Evolutionary conservation across 2,329 filamentous ascomycete species (phyloP), one percentile per base, ranked within the genome.

Genomic region (Penicillium brasilianum): DNA sequence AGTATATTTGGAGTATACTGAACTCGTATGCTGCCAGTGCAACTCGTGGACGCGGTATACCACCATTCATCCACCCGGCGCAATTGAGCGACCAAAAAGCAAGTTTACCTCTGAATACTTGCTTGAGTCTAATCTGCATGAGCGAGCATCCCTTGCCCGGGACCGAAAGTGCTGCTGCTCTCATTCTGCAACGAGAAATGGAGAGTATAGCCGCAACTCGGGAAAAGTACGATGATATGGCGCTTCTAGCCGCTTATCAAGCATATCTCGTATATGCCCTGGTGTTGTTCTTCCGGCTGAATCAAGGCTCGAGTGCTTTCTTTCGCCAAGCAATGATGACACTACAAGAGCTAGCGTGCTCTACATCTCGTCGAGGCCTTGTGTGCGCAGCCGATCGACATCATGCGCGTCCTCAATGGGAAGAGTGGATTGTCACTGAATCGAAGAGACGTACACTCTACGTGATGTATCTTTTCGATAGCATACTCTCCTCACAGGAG

Each of bases 381-480:
- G 66, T 81, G 5, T 84, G 81, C 49, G 37, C 65, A 0, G 77
- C 78, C 2, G 83, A 85, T 57, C 72, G 72, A 36, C 62, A 71
- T 5, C 69, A 69, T 2, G 55, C 68, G 0, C 76, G 79, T 2
- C 83, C 83, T 0, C 69, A 63, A 11, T 85, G 83, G 84, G 82
- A 84, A 56, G 71, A 76, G 2, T 87, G 84, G 84, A 79, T 85
- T 3, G 69, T 83, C 0, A 78, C 81, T 0, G 83, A 84, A 59
- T 78, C 84, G 0, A 86, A 84, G 59, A 76, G 83, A 5, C 76
- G 84, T 14, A 81, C 82, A 0, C 57, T 87, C 0, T 85, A 77
- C 59, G 76, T 78, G 1, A 83, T 85, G 79, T 86, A 85, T 56
- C 72, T 86, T 10, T 81, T 86, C 44, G 83, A 86, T 61, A 84